A percentile compares a stretch with the other conserved stretches of the same genome.
Conservation (phyloP, 768 basidiomycete species). For the Fomitopsis serialis region DNA sequence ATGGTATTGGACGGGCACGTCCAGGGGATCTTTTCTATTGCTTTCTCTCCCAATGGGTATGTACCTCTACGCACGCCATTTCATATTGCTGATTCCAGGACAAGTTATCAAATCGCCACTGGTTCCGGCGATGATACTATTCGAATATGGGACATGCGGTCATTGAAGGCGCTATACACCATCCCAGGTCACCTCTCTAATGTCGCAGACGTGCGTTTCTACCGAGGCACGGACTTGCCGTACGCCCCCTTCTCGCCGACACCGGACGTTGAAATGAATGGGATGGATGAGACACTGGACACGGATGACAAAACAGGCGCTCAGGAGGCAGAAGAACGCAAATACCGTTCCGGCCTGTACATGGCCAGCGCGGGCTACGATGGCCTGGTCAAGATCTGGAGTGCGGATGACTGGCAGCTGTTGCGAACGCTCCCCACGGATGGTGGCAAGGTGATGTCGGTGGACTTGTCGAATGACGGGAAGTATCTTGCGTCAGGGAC, state of each 20-base stretch:
- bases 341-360: conserved; percentile 84
- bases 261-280: conserved; percentile 42
- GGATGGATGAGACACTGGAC: conserved; percentile 29
- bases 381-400: conserved; percentile 93
- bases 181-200: conserved; percentile 96
- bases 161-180: conserved; percentile 87
- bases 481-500: conserved; percentile 85
- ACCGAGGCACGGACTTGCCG: conserved; percentile 59
- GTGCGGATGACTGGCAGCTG: conserved; percentile 96
- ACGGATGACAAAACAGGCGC: conserved; percentile 21
- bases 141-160: conserved; percentile 97
- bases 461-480: conserved; percentile 83
- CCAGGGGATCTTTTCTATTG: conserved; percentile 84
- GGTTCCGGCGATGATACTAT: conserved; percentile 97
- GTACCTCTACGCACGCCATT: neutral
- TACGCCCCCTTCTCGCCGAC: conserved; percentile 17
- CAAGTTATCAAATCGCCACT: conserved; percentile 96
- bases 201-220: conserved; percentile 94
- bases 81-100: conserved; percentile 1
- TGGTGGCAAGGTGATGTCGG: conserved; percentile 98
- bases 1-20: conserved; percentile 99
- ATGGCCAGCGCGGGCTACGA: conserved; percentile 94
- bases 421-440: conserved; percentile 87
- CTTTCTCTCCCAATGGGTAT: conserved; percentile 95
- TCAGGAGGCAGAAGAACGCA: conserved; percentile 56